A percentile compares a stretch with the other conserved stretches of the same genome.
Evolutionary conservation across 768 basidiomycete genomes (phyloP).

Genomic region (Boletus sp.): DNA sequence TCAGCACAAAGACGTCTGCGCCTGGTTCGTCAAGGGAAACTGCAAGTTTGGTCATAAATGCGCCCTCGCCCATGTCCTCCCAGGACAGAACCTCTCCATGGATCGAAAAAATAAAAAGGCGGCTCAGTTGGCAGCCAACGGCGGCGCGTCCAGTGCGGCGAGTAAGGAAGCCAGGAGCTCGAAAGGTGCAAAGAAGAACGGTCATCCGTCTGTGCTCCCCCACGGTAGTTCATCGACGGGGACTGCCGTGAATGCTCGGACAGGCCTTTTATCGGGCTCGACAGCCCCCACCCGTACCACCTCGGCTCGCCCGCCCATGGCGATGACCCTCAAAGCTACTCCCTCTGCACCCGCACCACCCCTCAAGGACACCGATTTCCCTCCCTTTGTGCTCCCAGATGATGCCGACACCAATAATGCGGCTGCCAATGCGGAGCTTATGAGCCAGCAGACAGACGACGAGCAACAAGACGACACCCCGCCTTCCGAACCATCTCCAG

Average conservation of each 20-base stretch:
- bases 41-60: slow-evolving; percentile 82
- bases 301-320: slow-evolving; percentile 57
- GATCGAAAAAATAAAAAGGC: slow-evolving; percentile 97
- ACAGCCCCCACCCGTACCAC: slow-evolving; percentile 64
- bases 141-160: slow-evolving; percentile 35
- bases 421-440: slow-evolving; percentile 5
- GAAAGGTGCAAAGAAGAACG: slow-evolving; percentile 39
- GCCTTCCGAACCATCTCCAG: slow-evolving; percentile 5
- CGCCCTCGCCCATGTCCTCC: slow-evolving; percentile 90
- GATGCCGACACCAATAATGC: slow-evolving; percentile 37
- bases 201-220: slow-evolving; percentile 22
- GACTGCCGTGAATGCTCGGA: slow-evolving; percentile 11
- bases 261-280: slow-evolving; percentile 47
- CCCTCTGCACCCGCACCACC: slow-evolving; percentile 81
- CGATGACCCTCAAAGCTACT: slow-evolving; percentile 67
- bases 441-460: slow-evolving; percentile 7
- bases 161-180: slow-evolving; percentile 32
- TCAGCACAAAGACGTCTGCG: slow-evolving; percentile 75
- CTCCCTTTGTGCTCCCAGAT: slow-evolving; percentile 65
- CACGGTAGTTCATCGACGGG: slow-evolving; percentile 11
- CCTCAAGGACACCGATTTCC: slow-evolving; percentile 72
- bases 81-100: slow-evolving; percentile 93
- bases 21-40: slow-evolving; percentile 94
- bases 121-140: slow-evolving; percentile 64
- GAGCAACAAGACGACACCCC: slow-evolving; percentile 4